phyloP scores from a whole-genome alignment of 148 eudicot species.

The Rhododendron henanense region DNA sequence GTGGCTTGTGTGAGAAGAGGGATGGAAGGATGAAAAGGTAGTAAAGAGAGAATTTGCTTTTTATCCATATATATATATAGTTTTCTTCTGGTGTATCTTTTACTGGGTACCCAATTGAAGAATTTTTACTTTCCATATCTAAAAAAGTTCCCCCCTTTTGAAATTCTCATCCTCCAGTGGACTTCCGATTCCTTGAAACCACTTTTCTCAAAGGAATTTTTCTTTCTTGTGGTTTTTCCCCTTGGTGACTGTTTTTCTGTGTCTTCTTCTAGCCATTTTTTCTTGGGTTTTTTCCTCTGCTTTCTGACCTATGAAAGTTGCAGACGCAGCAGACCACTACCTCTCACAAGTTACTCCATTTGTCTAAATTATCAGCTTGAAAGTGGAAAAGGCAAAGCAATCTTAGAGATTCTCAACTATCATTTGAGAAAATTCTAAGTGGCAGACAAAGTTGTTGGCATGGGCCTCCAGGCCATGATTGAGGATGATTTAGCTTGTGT shows the following conservation, averaged over 20 bases:
- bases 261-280: not conserved
- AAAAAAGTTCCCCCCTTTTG: not conserved
- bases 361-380: not conserved
- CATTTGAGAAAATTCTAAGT: not conserved
- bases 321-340: not conserved
- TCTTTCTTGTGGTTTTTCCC: not conserved
- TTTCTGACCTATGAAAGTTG: not conserved
- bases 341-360: not conserved
- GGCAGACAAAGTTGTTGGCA: constrained; percentile 10
- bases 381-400: not conserved
- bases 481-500: no score
- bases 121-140: not conserved
- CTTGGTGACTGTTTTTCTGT: not conserved
- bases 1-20: not conserved
- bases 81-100: not conserved
- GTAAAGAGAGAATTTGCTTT: not conserved
- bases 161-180: not conserved
- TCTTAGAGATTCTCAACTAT: not conserved
- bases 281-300: not conserved
- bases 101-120: not conserved
- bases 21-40: not conserved
- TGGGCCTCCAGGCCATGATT: not conserved
- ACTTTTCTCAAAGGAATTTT: not conserved
- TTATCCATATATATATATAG: not conserved
- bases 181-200: not conserved